Evolutionary conservation across 1,284 basidiomycete genomes (phyloP).

Genomic region (Apiotrichum gamsii): DNA sequence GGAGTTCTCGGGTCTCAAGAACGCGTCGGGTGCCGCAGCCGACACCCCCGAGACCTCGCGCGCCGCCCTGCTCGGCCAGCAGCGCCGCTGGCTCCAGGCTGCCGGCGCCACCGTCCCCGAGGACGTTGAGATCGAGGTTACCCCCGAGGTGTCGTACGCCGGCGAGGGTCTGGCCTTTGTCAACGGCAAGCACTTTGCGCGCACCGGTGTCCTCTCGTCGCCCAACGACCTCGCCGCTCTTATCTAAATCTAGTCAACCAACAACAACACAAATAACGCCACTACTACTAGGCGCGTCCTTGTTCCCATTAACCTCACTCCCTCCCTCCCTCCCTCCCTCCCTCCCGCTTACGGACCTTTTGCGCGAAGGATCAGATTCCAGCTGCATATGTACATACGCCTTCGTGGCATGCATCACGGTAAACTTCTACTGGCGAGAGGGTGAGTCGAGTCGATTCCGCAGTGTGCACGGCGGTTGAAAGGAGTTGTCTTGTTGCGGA

Average conservation of each 20-base stretch:
- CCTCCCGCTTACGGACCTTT: neutral
- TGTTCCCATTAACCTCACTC: neutral
- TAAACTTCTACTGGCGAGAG: no score
- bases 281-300: neutral
- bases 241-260: neutral
- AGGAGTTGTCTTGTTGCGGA: no score
- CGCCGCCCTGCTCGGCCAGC: conserved; percentile 83
- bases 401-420: neutral
- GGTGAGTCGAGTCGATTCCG: no score
- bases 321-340: neutral
- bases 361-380: neutral
- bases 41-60: conserved; percentile 89
- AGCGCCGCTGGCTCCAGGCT: conserved; percentile 70
- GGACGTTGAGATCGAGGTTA: conserved; percentile 74
- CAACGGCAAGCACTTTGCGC: conserved; percentile 69
- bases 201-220: conserved; percentile 43
- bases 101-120: conserved; percentile 66
- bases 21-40: conserved; percentile 88
- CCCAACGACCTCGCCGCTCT: conserved; percentile 20
- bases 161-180: conserved; percentile 83
- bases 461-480: no score
- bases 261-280: neutral
- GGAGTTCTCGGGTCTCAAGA: conserved; percentile 97
- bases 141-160: conserved; percentile 79
- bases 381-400: conserved; percentile 4